Evolutionary conservation across 495 filamentous ascomycete genomes (phyloP), one percentile per base, ranked within the genome.

Genomic region (Penicillium daleae): DNA sequence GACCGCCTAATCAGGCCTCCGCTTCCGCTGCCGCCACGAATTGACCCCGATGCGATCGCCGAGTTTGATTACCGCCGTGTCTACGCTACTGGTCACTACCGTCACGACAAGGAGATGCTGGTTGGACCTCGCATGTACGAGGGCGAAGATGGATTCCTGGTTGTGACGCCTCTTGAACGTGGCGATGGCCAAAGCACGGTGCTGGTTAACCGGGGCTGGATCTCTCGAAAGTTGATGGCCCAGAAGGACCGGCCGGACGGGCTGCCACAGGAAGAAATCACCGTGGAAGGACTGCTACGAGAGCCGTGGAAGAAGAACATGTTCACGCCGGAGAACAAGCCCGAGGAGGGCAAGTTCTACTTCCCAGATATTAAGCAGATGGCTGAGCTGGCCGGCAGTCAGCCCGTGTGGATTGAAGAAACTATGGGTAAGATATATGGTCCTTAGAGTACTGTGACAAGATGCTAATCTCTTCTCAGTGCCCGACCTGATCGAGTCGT

Each of bases 231-330:
- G 61, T 70, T 87, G 61, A 82, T 82, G 64, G 73, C 84, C 44
- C 89, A 95, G 76, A 74, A 78, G 66, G 81, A 81, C 54, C 75
- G 93, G 26, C 66, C 68, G 0, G 81, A 84, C 29, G 83, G 85
- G 4, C 60, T 97, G 56, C 87, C 87, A 2, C 69, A 70, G 33
- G 91, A 84, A 0, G 84, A 86, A 67, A 88, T 99, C 3, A 84
- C 80, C 7, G 86, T 98, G 2, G 87, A 96, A 71, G 95, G 95
- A 4, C 71, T 99, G 71, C 73, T 99, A 70, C 77, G 95, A 57
- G 86, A 93, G 79, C 94, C 96, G 31, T 96, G 91, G 88, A 91
- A 92, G 83, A 96, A 92, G 84, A 99, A 99, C 70, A 89, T 93
- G 83, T 99, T 99, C 70, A 99, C 95, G 60, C 95, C 95, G 0